Evolutionary conservation across 768 basidiomycete genomes (phyloP).

Genomic region (Lepiota brunneoincarnata): DNA sequence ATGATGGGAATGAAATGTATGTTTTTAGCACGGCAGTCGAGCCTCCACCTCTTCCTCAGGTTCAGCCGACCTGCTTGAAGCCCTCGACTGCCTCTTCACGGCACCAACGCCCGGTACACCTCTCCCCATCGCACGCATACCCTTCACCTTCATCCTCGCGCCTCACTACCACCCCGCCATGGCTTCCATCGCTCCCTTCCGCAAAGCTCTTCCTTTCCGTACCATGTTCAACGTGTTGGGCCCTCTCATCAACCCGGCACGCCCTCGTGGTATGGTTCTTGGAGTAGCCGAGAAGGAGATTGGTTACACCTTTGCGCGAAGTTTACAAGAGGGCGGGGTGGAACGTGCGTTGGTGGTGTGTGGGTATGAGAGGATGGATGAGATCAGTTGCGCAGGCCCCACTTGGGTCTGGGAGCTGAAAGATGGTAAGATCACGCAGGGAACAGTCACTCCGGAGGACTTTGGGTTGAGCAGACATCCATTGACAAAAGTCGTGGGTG

Average conservation of each 20-base stretch:
- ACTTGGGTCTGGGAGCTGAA: conserved; percentile 85
- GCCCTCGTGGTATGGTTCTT: conserved; percentile 85
- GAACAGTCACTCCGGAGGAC: conserved; percentile 59
- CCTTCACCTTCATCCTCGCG: conserved; percentile 93
- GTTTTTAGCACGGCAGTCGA: conserved; percentile 74
- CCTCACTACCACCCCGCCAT: conserved; percentile 91
- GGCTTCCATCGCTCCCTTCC: conserved; percentile 77
- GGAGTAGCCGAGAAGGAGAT: conserved; percentile 85
- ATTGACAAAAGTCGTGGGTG: conserved; percentile 67
- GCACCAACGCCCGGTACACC: conserved; percentile 56
- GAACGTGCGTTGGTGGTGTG: conserved; percentile 89
- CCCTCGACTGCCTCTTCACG: conserved; percentile 75
- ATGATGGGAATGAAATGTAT: background rate
- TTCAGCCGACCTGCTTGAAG: conserved; percentile 87
- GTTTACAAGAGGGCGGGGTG: conserved; percentile 71
- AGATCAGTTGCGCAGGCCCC: conserved; percentile 92
- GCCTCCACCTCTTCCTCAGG: conserved; percentile 95
- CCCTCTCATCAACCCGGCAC: conserved; percentile 89
- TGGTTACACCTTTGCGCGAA: conserved; percentile 77
- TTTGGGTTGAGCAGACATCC: conserved; percentile 80
- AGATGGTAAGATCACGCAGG: conserved; percentile 57
- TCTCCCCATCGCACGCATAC: conserved; percentile 59
- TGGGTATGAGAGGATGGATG: conserved; percentile 88
- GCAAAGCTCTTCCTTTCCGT: conserved; percentile 86
- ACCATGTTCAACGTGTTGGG: conserved; percentile 97